Evolutionary conservation across 2,329 filamentous ascomycete genomes (phyloP).

Genomic region (Dactylellina drechsleri): DNA sequence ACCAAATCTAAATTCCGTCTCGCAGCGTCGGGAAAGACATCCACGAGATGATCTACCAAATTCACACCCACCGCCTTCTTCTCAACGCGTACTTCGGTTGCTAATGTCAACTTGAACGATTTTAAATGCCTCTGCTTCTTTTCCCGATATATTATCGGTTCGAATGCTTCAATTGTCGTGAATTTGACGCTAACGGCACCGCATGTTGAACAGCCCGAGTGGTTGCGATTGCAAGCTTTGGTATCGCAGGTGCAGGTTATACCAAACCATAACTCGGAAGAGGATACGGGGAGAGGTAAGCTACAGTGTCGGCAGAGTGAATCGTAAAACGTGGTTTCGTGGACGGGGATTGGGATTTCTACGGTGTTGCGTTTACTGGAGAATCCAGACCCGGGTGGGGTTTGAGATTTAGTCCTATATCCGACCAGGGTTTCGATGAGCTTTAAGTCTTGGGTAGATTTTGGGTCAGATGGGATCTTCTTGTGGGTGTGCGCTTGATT

Average conservation of each 20-base stretch:
- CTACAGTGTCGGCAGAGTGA: conserved; percentile 28
- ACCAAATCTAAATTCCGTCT: not conserved
- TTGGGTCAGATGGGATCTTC: not conserved
- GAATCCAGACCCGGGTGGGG: not conserved
- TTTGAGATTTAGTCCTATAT: not conserved
- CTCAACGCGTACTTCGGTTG: conserved; percentile 7
- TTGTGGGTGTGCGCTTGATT: not conserved
- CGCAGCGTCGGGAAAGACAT: not conserved
- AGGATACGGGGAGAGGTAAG: not conserved
- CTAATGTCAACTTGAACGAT: conserved; percentile 4
- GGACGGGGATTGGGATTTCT: not conserved
- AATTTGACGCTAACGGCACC: conserved; percentile 33
- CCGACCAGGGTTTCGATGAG: not conserved
- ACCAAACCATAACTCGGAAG: conserved; percentile 6
- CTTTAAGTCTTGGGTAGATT: not conserved
- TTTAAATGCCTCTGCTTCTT: not conserved
- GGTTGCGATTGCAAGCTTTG: not conserved
- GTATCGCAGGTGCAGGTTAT: conserved; percentile 24
- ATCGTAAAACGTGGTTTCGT: conserved; percentile 23
- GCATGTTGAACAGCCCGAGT: conserved; percentile 14
- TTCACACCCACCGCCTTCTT: not conserved
- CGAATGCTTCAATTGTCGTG: conserved; percentile 20
- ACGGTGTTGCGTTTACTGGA: not conserved
- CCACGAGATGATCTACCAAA: not conserved
- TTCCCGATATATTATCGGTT: not conserved